A percentile compares a stretch with the other conserved stretches of the same genome.
These are phyloP conservation scores for Ophiostoma ulmi DNA, from an alignment of 2,329 filamentous ascomycete genomes.

Conservation along the genomic window DNA sequence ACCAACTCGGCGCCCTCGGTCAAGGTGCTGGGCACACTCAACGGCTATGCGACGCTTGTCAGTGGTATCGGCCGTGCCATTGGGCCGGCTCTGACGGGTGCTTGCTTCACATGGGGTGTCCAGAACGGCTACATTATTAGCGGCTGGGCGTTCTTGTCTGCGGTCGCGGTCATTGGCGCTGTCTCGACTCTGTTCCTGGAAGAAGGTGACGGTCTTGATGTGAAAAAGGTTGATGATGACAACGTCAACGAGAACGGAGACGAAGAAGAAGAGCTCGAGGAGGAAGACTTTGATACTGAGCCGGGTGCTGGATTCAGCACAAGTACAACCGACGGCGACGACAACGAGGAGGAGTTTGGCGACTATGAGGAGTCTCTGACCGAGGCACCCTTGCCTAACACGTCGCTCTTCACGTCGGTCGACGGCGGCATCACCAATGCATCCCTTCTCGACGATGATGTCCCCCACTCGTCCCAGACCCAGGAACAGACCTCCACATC, in stretches of 20 bases:
- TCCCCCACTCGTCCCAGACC: background rate
- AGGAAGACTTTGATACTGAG: conserved; percentile 15
- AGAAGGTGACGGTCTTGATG: conserved; percentile 58
- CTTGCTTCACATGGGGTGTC: conserved; percentile 70
- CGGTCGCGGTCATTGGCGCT: conserved; percentile 58
- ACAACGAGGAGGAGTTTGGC: conserved; percentile 18
- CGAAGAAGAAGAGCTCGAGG: conserved; percentile 23
- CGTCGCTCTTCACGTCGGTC: conserved; percentile 13
- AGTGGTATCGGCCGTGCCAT: conserved; percentile 72
- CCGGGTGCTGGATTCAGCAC: background rate
- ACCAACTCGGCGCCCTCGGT: conserved; percentile 79
- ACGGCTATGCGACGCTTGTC: conserved; percentile 81
- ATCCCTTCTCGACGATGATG: background rate
- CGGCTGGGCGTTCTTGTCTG: conserved; percentile 74
- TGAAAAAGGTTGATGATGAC: conserved; percentile 42
- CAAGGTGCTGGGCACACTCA: conserved; percentile 76
- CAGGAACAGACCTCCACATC: background rate
- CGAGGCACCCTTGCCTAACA: conserved; percentile 12
- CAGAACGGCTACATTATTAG: conserved; percentile 69
- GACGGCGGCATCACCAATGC: background rate
- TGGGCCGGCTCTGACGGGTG: conserved; percentile 70
- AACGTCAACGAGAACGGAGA: conserved; percentile 31
- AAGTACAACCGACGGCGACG: conserved; percentile 10
- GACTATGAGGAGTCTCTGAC: conserved; percentile 24
- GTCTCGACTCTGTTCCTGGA: conserved; percentile 69